Evolutionary conservation across 306 rosid species (phyloP), one percentile per base, ranked within the genome.

Genomic region (Abrus pulchellus): DNA sequence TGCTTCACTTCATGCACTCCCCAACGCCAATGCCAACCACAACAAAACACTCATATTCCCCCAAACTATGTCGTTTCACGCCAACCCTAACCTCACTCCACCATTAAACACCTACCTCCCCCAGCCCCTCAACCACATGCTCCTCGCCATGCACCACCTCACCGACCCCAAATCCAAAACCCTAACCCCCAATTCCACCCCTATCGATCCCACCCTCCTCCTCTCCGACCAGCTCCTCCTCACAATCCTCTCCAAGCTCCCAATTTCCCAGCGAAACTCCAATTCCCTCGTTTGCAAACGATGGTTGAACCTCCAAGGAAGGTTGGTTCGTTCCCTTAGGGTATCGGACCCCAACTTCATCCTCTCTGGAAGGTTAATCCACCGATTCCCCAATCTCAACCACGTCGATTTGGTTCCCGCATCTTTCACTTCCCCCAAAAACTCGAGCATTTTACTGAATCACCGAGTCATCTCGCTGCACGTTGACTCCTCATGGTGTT

Each of bases 231-330:
- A 73, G 71, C 70, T 80, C 14, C 84, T 80, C 43, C 59, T 80
- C 20, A 53, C 12, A 73, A 73, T 80, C 60, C 27, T 80, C 84
- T 14, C 74, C 2, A 80, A 53, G 7, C 75, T 73, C 5, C 80
- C 84, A 0, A 52, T 73, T 73, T 80, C 75, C 5, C 84, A 73
- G 45, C 1, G 38, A 4, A 80, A 80, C 47, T 53, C 80, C 1
- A 80, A 72, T n/a, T 80, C 67, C 9, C 66, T 80, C 6, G 84
- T 80, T 36, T 80, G 79, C 20, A 72, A 80, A 14, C 84, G 84
- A 5, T 80, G 84, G 84, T 47, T 80, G 30, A 80, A 52, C 75
- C 79, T 80, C 2, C 79, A 72, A 13, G 84, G 84, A 6, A 60
- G 84, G 0, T 5, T 80, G 6, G 27, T 80, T 28, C 84, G 79